Base-by-base conservation (phyloP, 257 asterid species). In the Salvia miltiorrhiza region DNA sequence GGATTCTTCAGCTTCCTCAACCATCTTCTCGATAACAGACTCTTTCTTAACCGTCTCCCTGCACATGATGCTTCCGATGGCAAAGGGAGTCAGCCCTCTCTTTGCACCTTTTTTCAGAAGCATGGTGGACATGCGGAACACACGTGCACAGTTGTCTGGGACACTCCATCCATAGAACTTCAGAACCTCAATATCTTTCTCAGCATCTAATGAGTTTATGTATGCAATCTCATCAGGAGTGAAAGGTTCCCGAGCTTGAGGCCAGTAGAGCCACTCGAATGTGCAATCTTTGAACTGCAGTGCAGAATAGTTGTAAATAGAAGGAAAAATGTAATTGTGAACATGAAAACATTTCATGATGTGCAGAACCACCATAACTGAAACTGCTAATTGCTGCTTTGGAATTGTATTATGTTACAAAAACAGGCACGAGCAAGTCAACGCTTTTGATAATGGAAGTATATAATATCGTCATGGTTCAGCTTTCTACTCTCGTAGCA, bases 221-320 rank as follows among this genome's bases (percentile, higher is more conserved):
- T 87, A 89, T n/a, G 77, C 77, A 23, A 75, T 55, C 24, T 78
- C 83, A 39, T 84, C 89, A 1, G 82, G 72, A 13, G 89, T 77
- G 60, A 80, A 89, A 3, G 86, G 86, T 13, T 82, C 62, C 23
- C 65, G 82, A 26, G 95, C 83, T 80, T 89, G 96, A 69, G 92
- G 96, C 96, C 96, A 89, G 76, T 85, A 85, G 58, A 89, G 89
- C 96, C 96, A 89, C 73, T 89, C 96, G 40, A 87, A 89, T 0
- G 92, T 87, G 82, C 90, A 89, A 71, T 89, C 96, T 77, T 81
- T 82, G 23, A 89, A 87, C 96, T 89, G 86, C 71, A 56, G 13
- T 47, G 70, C 53, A 58, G 67, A 61, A 41, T 12, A 52, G 53
- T 41, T 41, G 37, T n/a, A 8, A 40, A 63, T 48, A 10, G 12